phyloP scores from a whole-genome alignment of 1,284 basidiomycete genomes.

The Irpex sp. region DNA sequence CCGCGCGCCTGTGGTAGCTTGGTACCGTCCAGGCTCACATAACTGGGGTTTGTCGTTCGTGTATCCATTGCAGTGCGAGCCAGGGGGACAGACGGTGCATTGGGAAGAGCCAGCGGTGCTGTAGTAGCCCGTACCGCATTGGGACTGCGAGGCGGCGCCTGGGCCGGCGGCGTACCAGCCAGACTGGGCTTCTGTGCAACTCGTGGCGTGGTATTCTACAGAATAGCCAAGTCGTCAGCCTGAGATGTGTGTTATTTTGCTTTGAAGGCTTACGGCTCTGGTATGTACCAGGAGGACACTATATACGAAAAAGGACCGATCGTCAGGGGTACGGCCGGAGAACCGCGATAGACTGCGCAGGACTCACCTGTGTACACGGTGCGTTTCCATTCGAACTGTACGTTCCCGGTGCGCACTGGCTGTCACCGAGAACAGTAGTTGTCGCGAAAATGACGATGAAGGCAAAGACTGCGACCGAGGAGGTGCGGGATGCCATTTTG shows the following conservation, averaged over 20 bases:
- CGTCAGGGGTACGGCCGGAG: not conserved
- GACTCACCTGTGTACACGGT: not conserved
- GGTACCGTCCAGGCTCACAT: conserved; percentile 12
- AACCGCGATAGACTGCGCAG: too few species aligned
- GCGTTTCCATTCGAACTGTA: not conserved
- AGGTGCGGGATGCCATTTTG: not conserved
- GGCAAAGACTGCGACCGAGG: not conserved
- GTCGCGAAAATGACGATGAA: not conserved
- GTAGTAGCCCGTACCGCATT: conserved; percentile 12
- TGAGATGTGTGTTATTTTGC: not conserved
- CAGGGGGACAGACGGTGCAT: conserved; percentile 14
- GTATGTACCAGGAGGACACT: conserved; percentile 12
- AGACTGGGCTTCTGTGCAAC: conserved; percentile 11
- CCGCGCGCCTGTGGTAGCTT: conserved; percentile 3
- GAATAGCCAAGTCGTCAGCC: not conserved
- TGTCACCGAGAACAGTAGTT: not conserved
- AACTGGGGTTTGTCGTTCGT: conserved; percentile 5
- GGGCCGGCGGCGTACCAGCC: conserved; percentile 15
- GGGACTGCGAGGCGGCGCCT: conserved; percentile 6
- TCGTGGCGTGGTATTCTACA: conserved; percentile 9
- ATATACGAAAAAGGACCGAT: not conserved
- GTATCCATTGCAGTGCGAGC: conserved; percentile 9
- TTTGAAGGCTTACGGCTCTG: conserved; percentile 4
- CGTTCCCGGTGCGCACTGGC: not conserved
- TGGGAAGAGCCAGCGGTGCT: conserved; percentile 7